phyloP scores from a whole-genome alignment of 2,329 filamentous ascomycete species.

The Botrytis pseudocinerea region DNA sequence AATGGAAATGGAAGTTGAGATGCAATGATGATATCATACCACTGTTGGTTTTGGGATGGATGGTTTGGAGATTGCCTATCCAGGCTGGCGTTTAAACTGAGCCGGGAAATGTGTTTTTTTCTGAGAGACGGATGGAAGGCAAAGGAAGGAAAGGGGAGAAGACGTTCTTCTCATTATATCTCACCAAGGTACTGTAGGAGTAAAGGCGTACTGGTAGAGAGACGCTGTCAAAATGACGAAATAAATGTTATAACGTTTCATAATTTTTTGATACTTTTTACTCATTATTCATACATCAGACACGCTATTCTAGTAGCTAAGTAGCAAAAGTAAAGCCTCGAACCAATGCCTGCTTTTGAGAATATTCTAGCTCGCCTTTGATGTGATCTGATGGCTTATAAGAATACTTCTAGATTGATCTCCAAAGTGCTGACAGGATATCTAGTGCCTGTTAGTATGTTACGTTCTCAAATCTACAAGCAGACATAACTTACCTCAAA shows the following conservation, averaged over 20 bases:
- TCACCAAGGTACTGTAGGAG: conserved; percentile 31
- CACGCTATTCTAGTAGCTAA: conserved; percentile 27
- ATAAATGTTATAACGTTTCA: conserved; percentile 1
- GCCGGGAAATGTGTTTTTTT: neutral
- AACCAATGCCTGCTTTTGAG: neutral
- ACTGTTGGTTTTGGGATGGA: neutral
- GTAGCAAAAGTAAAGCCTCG: conserved; percentile 3
- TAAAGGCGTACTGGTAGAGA: conserved; percentile 29
- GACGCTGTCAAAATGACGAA: neutral
- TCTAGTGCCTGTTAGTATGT: conserved; percentile 45
- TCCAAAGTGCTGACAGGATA: conserved; percentile 93
- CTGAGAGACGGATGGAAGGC: neutral
- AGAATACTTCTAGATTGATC: conserved; percentile 90
- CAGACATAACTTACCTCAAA: conserved; percentile 59
- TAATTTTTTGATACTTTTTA: conserved; percentile 15
- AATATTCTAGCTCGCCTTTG: conserved; percentile 5
- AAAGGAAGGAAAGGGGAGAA: neutral
- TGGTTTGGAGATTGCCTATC: conserved; percentile 12
- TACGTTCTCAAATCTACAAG: neutral
- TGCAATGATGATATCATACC: conserved; percentile 44
- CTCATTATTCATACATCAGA: conserved; percentile 32
- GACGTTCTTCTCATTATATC: neutral
- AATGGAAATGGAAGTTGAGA: conserved; percentile 53
- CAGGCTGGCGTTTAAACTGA: conserved; percentile 10
- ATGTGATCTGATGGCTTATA: conserved; percentile 51